Evolutionary conservation across 768 basidiomycete species (phyloP).

Genomic region (Panus rudis): DNA sequence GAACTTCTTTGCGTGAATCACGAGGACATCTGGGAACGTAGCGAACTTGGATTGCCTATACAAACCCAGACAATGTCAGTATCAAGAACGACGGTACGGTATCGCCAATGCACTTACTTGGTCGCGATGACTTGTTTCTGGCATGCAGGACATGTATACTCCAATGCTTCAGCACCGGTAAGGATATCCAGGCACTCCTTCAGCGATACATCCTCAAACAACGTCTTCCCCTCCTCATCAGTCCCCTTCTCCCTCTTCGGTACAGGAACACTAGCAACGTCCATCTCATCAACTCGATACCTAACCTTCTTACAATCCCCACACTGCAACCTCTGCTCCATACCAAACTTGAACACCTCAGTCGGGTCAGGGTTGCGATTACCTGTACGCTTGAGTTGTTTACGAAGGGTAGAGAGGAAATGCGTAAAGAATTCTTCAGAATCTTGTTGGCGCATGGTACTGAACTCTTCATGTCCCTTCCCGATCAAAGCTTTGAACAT

Average conservation of each 20-base stretch:
- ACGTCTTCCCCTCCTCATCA: constrained; percentile 52
- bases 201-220: constrained; percentile 59
- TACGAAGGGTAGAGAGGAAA: constrained; percentile 64
- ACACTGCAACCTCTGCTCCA: constrained; percentile 88
- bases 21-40: constrained; percentile 82
- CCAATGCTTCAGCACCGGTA: constrained; percentile 56
- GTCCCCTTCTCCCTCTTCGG: constrained; percentile 54
- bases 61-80: neutral
- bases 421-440: constrained; percentile 91
- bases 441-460: constrained; percentile 97
- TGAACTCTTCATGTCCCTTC: constrained; percentile 88
- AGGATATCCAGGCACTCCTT: constrained; percentile 53
- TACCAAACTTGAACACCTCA: constrained; percentile 66
- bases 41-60: constrained; percentile 67
- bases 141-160: constrained; percentile 79
- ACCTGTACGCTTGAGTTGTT: constrained; percentile 48
- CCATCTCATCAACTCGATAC: constrained; percentile 70
- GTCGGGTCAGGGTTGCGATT: constrained; percentile 58
- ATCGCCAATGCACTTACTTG: constrained; percentile 46
- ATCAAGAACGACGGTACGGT: neutral
- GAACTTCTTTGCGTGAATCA: constrained; percentile 91
- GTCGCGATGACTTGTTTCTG: constrained; percentile 57
- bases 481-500: constrained; percentile 88
- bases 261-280: constrained; percentile 75
- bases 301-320: constrained; percentile 69